Percentiles rank a stretch among this genome's conserved stretches.
Conservation (phyloP, 257 asterid genomes). For the Lycium barbarum region DNA sequence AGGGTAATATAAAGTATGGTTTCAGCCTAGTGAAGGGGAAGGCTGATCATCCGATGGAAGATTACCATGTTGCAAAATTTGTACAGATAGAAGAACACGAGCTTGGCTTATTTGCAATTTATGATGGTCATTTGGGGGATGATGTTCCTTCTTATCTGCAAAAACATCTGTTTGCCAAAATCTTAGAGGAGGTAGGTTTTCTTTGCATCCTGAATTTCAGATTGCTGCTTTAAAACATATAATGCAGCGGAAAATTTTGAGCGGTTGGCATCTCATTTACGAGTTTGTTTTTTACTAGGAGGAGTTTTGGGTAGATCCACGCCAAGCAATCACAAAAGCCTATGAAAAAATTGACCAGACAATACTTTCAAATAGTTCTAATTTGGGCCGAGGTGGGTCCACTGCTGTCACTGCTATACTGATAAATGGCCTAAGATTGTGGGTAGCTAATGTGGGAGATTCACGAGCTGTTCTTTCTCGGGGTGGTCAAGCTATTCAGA, state of each 20-base stretch:
- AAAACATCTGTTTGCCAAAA: conserved; percentile 47
- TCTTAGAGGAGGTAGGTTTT: conserved; percentile 48
- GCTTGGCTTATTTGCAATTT: conserved; percentile 55
- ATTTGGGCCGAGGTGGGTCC: conserved; percentile 55
- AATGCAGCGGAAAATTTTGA: neutral
- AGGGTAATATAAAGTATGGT: conserved; percentile 53
- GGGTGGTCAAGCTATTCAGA: conserved; percentile 50
- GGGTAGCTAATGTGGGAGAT: conserved; percentile 60
- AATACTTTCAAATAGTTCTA: conserved; percentile 47
- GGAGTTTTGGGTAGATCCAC: conserved; percentile 49
- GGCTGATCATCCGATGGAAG: conserved; percentile 88
- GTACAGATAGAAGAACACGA: conserved; percentile 41
- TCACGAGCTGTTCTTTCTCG: conserved; percentile 56
- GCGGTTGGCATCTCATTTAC: neutral
- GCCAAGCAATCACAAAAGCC: conserved; percentile 43
- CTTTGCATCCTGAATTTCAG: neutral
- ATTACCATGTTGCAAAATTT: conserved; percentile 77
- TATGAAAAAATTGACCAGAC: conserved; percentile 50
- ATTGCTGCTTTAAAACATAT: conserved; percentile 22
- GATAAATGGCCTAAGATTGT: conserved; percentile 44
- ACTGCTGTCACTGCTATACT: conserved; percentile 60
- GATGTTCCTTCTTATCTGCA: conserved; percentile 53
- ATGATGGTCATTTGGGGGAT: conserved; percentile 55
- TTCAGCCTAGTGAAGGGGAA: conserved; percentile 63
- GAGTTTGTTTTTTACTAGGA: conserved; percentile 36